A percentile compares a stretch with the other conserved stretches of the same genome.
phyloP scores from a whole-genome alignment of 1,284 basidiomycete species.

The Apiotrichum veenhuisii region DNA sequence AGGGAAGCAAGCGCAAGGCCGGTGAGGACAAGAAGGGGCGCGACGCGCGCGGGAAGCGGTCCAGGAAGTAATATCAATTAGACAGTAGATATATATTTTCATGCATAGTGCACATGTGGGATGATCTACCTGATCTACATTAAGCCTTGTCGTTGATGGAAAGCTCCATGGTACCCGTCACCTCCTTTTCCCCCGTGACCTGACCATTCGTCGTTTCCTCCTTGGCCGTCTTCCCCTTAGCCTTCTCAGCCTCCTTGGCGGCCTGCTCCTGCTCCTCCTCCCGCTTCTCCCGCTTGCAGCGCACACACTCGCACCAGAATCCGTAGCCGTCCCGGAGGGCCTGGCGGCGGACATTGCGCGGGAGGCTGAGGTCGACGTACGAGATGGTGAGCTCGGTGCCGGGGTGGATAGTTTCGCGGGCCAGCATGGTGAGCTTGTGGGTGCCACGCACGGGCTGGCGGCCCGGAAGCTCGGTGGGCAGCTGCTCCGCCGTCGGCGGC shows the following conservation, averaged over 20 bases:
- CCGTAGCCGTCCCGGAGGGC: conserved; percentile 65
- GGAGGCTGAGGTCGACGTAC: conserved; percentile 67
- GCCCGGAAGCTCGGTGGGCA: conserved; percentile 56
- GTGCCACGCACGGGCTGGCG: conserved; percentile 46
- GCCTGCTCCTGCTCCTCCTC: conserved; percentile 9
- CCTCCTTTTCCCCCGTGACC: conserved; percentile 2
- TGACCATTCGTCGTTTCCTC: too few relatives aligned
- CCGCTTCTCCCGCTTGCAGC: conserved; percentile 53
- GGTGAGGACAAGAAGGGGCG: neutral
- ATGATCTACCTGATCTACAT: conserved; percentile 7
- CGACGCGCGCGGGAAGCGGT: conserved; percentile 5
- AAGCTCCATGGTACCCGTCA: conserved; percentile 9
- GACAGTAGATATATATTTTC: neutral
- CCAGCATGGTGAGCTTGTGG: conserved; percentile 56
- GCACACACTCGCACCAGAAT: conserved; percentile 68
- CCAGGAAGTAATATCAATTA: neutral
- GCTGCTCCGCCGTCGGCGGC: conserved; percentile 66
- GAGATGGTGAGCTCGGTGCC: conserved; percentile 70
- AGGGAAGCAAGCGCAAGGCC: conserved; percentile 8
- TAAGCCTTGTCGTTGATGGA: conserved; percentile 18
- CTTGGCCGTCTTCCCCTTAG: neutral
- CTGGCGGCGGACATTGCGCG: conserved; percentile 57
- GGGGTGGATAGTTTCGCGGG: conserved; percentile 59
- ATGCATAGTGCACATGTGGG: neutral
- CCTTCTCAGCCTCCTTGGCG: conserved; percentile 53